Evolutionary conservation across 2,329 filamentous ascomycete genomes (phyloP), one percentile per base, ranked within the genome.

Genomic region (Fusarium sp.): DNA sequence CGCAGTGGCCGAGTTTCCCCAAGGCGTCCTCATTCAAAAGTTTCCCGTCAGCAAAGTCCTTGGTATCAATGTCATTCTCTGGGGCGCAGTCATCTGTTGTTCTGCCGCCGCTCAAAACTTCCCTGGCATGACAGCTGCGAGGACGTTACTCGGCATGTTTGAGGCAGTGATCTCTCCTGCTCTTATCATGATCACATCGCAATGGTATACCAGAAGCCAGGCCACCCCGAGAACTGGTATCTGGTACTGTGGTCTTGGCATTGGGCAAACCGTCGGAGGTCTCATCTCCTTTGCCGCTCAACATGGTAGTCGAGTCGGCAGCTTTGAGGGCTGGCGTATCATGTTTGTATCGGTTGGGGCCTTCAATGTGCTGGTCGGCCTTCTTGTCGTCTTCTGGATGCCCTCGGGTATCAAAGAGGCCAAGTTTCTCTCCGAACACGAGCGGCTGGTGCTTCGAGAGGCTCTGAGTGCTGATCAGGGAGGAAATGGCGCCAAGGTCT

Each of bases 401-500:
- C 88, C 88, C 0, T 83, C 87, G 64, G 48, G 66, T 13, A 64
- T 77, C 9, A 45, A 54, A 10, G 54, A 61, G 20, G 78, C 78
- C 48, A 65, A 35, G 35, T 80, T 77, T 64, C 63, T 80, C 33
- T 70, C 63, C 9, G 63, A 72, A 1, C 39, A 64, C 39, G 79
- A 80, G 20, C 79, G 74, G 63, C 14, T 29, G 6, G 60, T 90
- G 22, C 91, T 88, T 0, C 90, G 91, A 4, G 88, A 87, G 68
- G 93, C 91, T 77, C 85, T 94, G 39, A 87, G 82, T 6, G 78
- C 84, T 1, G 85, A 88, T 64, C 73, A 82, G 48, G 82, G 82
- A 1, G 84, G 84, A n/a, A 82, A 85, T 22, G 81, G 84, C n/a
- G 83, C 82, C 65, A 81, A 83, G 59, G 80, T 81, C 24, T 85